Conservation (phyloP, 2,329 filamentous ascomycete species). For the Verticillium isaacii region DNA sequence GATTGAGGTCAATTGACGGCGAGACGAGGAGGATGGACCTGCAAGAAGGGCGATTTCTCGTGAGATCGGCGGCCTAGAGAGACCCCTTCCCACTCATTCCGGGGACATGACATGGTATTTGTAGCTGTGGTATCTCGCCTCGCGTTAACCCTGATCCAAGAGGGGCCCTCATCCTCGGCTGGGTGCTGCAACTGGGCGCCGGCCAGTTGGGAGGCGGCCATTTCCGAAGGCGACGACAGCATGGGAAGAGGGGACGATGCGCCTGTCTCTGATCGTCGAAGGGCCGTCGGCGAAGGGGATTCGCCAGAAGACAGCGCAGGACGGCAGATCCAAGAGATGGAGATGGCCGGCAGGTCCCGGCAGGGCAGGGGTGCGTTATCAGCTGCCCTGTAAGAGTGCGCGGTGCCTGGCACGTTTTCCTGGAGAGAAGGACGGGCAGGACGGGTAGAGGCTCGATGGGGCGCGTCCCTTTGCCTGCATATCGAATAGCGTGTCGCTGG, state of each 20-base stretch:
- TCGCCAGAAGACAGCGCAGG: not conserved
- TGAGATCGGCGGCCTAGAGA: constrained; percentile 2
- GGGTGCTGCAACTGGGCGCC: not conserved
- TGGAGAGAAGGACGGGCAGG: not conserved
- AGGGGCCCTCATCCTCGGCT: not conserved
- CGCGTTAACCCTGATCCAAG: not conserved
- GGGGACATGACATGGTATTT: constrained; percentile 3
- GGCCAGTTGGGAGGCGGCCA: not conserved
- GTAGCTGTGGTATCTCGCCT: not conserved
- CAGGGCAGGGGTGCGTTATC: constrained; percentile 10
- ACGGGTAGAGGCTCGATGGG: not conserved
- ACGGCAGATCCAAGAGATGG: constrained; percentile 2
- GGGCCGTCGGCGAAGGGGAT: not conserved
- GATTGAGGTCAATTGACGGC: not conserved
- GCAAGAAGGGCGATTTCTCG: constrained; percentile 4
- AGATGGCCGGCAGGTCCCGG: constrained; percentile 3
- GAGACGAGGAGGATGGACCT: not conserved
- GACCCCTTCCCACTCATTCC: not conserved
- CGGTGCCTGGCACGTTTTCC: constrained; percentile 14
- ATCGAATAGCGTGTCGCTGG: not conserved
- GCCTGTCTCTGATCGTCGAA: not conserved
- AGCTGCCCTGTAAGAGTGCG: constrained; percentile 13
- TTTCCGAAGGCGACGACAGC: not conserved
- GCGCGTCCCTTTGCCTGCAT: not conserved
- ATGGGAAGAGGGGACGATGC: not conserved